Evolutionary conservation across 2,329 filamentous ascomycete genomes (phyloP).

Genomic region (Diplodia scrobiculata): DNA sequence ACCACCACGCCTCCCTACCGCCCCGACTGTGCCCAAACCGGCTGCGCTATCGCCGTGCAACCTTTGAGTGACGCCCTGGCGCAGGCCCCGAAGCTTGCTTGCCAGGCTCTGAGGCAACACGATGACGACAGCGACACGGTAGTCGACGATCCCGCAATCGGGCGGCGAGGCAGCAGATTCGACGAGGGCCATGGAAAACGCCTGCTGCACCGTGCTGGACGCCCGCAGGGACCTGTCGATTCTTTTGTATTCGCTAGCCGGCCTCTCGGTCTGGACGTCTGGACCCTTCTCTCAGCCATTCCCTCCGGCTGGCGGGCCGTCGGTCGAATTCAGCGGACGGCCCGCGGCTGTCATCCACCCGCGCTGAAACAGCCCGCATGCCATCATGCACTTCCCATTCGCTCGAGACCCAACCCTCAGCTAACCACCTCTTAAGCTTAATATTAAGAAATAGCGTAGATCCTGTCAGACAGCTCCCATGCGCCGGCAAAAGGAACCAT

Average conservation of each 20-base stretch:
- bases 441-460: constrained; percentile 9
- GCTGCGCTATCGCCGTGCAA: constrained; percentile 10
- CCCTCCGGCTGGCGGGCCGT: constrained; percentile 17
- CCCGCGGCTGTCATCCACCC: constrained; percentile 12
- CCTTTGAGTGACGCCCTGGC: constrained; percentile 1
- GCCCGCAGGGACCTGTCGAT: background rate
- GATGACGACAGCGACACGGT: constrained; percentile 1
- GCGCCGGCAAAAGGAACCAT: background rate
- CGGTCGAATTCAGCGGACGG: constrained; percentile 13
- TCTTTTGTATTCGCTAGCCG: background rate
- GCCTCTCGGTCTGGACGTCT: background rate
- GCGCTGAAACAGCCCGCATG: constrained; percentile 1
- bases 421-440: constrained; percentile 17
- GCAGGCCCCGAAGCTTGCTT: background rate
- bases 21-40: constrained; percentile 7
- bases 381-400: background rate
- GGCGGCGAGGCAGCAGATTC: background rate
- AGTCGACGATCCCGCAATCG: too few species aligned
- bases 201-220: background rate
- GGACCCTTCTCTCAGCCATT: background rate
- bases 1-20: constrained; percentile 12
- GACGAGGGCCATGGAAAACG: background rate
- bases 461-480: background rate
- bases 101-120: background rate
- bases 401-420: background rate